Evolutionary conservation across 331 rosid genomes (phyloP).

Genomic region (Stylosanthes scabra): DNA sequence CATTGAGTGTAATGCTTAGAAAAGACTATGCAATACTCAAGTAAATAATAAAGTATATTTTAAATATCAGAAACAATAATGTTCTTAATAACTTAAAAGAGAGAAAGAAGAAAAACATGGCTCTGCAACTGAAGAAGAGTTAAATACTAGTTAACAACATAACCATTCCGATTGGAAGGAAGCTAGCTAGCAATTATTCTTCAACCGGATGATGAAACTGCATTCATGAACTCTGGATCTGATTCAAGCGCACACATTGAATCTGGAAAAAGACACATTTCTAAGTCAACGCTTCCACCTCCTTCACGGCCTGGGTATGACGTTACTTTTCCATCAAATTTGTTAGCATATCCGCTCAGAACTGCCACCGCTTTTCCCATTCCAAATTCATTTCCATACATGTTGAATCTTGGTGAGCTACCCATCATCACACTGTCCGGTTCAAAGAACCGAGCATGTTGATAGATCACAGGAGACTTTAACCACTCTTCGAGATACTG

Average conservation of each 20-base stretch:
- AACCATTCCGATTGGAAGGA: no score
- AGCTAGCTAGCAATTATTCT: not conserved
- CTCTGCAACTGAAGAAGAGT: no score
- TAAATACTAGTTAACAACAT: no score
- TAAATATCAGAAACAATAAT: no score
- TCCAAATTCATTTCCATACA: slow-evolving; percentile 77
- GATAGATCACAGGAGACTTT: slow-evolving; percentile 31
- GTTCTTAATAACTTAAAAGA: no score
- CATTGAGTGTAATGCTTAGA: no score
- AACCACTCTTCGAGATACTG: slow-evolving; percentile 37
- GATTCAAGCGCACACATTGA: slow-evolving; percentile 54
- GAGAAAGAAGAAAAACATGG: no score
- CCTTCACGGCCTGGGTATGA: slow-evolving; percentile 55
- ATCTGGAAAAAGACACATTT: slow-evolving; percentile 55
- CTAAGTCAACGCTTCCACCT: slow-evolving; percentile 78
- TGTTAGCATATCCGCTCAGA: slow-evolving; percentile 66
- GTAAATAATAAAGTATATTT: no score
- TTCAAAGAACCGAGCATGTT: not conserved
- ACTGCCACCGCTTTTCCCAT: slow-evolving; percentile 70
- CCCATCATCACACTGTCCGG: slow-evolving; percentile 51
- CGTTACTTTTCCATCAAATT: slow-evolving; percentile 60
- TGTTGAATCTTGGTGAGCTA: slow-evolving; percentile 73
- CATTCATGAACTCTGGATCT: slow-evolving; percentile 56
- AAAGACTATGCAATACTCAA: no score
- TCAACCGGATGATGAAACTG: slow-evolving; percentile 13